Conservation (phyloP, 805 yeast genomes). For the Millerago galiae region DNA sequence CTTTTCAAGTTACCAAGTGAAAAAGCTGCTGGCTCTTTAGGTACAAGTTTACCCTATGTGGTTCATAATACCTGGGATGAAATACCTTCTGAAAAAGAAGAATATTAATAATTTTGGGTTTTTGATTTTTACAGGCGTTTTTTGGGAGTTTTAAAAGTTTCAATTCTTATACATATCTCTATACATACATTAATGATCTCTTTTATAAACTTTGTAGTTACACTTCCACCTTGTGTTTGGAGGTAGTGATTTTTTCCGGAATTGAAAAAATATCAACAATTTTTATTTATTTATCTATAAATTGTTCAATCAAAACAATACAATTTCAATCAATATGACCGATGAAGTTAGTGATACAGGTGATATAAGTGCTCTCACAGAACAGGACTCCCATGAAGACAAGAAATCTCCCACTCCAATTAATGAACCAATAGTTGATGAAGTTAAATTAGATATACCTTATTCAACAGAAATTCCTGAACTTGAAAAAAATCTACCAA, state of each 20-base stretch:
- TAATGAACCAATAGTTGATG: neutral
- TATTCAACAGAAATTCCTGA: constrained; percentile 1
- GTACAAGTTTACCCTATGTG: constrained; percentile 49
- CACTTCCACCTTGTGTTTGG: too few species aligned
- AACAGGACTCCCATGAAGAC: neutral
- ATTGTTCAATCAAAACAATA: too few species aligned
- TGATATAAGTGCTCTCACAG: too few species aligned
- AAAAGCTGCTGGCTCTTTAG: constrained; percentile 32
- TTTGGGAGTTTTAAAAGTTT: neutral
- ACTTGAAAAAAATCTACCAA: constrained; percentile 16
- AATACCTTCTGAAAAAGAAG: constrained; percentile 23
- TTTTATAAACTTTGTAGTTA: too few species aligned
- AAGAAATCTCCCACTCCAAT: neutral
- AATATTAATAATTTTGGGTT: neutral
- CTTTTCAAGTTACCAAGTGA: constrained; percentile 50
- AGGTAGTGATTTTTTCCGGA: too few species aligned
- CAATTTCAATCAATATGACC: too few species aligned
- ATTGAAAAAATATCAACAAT: too few species aligned
- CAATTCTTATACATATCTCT: too few species aligned
- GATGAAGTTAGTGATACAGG: too few species aligned
- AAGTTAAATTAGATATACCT: neutral
- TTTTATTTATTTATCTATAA: too few species aligned
- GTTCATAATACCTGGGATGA: constrained; percentile 43
- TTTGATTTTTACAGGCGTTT: neutral
- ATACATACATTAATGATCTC: too few species aligned